Percentiles rank a stretch among this genome's conserved stretches.
These are phyloP conservation scores for Paramyrothecium roridum DNA, from an alignment of 2,329 filamentous ascomycete species.

Conservation along the genomic window DNA sequence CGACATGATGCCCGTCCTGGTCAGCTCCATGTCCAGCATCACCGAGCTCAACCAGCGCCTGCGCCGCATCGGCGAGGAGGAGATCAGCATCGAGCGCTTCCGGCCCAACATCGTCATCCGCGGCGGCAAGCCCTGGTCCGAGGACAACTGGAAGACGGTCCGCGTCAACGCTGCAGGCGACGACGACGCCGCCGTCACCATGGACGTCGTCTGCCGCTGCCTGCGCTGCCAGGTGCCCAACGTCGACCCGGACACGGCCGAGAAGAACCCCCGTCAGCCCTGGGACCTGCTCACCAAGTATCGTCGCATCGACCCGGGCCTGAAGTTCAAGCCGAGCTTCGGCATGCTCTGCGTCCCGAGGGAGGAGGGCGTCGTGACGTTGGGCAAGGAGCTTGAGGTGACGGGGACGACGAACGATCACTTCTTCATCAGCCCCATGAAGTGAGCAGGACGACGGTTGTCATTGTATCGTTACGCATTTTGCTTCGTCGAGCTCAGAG, in stretches of 20 bases:
- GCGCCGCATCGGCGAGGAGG: constrained; percentile 30
- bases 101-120: constrained; percentile 60
- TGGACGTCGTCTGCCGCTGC: constrained; percentile 59
- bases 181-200: constrained; percentile 25
- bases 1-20: constrained; percentile 54
- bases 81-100: constrained; percentile 60
- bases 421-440: constrained; percentile 24
- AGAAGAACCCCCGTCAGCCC: constrained; percentile 55
- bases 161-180: constrained; percentile 31
- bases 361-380: constrained; percentile 48
- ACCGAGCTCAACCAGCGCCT: constrained; percentile 56
- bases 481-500: no score
- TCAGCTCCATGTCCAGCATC: constrained; percentile 54
- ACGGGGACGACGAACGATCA: constrained; percentile 55
- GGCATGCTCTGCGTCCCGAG: constrained; percentile 62
- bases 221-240: constrained; percentile 62
- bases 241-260: constrained; percentile 59
- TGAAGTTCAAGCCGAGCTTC: constrained; percentile 64
- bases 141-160: constrained; percentile 62
- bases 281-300: constrained; percentile 62
- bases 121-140: constrained; percentile 55
- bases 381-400: constrained; percentile 59
- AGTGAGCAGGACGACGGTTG: constrained; percentile 3
- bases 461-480: no score
- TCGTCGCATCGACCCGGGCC: constrained; percentile 55